Evolutionary conservation across 805 yeast species (phyloP).

Genomic region (Zygotorulaspora florentina): DNA sequence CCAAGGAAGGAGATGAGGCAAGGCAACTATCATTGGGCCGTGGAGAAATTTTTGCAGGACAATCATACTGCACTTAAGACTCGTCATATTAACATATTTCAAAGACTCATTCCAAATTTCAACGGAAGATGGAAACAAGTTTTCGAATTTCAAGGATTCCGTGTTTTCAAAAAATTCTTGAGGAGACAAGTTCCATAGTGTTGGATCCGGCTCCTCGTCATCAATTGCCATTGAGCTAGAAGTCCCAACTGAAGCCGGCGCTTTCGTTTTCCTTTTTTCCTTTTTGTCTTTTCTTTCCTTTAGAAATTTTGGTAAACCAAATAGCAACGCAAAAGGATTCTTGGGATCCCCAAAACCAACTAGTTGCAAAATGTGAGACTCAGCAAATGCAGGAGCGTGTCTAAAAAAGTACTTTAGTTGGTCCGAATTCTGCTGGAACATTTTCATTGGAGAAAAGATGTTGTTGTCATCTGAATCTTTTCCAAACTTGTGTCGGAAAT

Average conservation of each 20-base stretch:
- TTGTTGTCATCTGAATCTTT: conserved; percentile 59
- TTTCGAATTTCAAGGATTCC: conserved; percentile 25
- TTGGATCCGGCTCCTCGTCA: conserved; percentile 5
- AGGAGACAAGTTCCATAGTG: conserved; percentile 1
- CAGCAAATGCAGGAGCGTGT: conserved; percentile 70
- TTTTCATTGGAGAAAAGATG: conserved; percentile 50
- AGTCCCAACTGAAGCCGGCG: conserved; percentile 9
- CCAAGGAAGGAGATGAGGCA: conserved; percentile 76
- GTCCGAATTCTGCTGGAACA: conserved; percentile 36
- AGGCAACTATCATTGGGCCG: conserved; percentile 64
- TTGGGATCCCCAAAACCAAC: conserved; percentile 73
- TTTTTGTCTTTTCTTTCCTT: conserved; percentile 69
- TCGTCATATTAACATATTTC: conserved; percentile 55
- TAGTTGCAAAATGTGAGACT: conserved; percentile 68
- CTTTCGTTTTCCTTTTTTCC: conserved; percentile 48
- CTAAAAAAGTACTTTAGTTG: conserved; percentile 66
- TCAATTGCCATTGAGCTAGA: conserved; percentile 16
- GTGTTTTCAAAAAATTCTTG: conserved; percentile 26
- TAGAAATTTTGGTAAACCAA: conserved; percentile 66
- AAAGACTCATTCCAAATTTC: conserved; percentile 53
- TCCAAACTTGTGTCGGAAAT: conserved; percentile 60
- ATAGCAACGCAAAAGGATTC: conserved; percentile 72
- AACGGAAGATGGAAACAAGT: conserved; percentile 22
- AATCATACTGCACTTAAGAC: conserved; percentile 62
- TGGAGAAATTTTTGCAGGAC: conserved; percentile 60